phyloP scores from a whole-genome alignment of 1,284 basidiomycete genomes.

The Ganoderma meredithae region DNA sequence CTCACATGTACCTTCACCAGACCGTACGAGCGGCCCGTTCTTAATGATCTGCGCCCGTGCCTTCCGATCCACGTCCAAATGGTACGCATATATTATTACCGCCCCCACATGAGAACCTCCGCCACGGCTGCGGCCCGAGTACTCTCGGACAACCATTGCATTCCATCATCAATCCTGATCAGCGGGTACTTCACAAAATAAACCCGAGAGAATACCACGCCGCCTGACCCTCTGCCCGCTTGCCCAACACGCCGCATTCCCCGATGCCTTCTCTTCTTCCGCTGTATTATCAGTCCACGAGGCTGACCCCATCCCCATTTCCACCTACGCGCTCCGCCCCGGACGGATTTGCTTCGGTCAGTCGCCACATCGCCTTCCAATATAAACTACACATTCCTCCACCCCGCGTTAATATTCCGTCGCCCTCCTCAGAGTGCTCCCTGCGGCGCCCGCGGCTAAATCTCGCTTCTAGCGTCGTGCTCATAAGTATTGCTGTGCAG shows the following conservation, averaged over 20 bases:
- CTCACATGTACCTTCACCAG: neutral
- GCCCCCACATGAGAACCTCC: neutral
- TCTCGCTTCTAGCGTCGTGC: slow-evolving; percentile 22
- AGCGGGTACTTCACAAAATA: slow-evolving; percentile 18
- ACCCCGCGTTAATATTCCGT: neutral
- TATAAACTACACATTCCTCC: slow-evolving; percentile 18
- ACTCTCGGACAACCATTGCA: slow-evolving; percentile 5
- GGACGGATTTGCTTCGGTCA: slow-evolving; percentile 24
- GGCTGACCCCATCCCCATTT: slow-evolving; percentile 17
- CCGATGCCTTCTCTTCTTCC: slow-evolving; percentile 13
- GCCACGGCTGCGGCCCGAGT: neutral
- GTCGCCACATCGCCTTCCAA: neutral
- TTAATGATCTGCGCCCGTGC: neutral
- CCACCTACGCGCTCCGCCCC: slow-evolving; percentile 22
- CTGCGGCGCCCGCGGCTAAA: slow-evolving; percentile 6
- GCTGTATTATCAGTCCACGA: slow-evolving; percentile 16
- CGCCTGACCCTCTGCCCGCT: slow-evolving; percentile 11
- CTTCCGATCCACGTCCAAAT: neutral
- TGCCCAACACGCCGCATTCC: slow-evolving; percentile 1
- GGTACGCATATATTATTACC: neutral
- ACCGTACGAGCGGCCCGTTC: neutral
- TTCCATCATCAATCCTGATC: slow-evolving; percentile 8
- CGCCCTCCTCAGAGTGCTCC: slow-evolving; percentile 1
- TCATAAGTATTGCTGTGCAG: slow-evolving; percentile 20
- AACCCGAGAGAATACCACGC: slow-evolving; percentile 6